Conservation (phyloP, 1,284 basidiomycete species). For the Coniferiporia weirii region DNA sequence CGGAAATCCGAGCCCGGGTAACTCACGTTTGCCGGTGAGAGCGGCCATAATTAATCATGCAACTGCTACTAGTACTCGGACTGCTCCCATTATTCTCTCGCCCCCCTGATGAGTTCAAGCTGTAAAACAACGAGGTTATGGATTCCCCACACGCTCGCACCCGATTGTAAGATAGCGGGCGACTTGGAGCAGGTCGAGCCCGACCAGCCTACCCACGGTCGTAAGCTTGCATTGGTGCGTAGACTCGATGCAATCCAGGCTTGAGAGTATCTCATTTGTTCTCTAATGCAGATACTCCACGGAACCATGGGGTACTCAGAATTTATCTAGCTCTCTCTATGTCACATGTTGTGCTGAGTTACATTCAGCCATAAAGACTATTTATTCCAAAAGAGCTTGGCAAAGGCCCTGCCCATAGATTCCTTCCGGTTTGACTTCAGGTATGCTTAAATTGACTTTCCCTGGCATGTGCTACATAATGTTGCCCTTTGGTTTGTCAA, state of each 20-base stretch:
- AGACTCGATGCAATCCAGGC: neutral
- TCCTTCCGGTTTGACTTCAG: constrained; percentile 84
- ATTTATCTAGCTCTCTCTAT: constrained; percentile 20
- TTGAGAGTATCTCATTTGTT: neutral
- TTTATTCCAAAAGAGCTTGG: constrained; percentile 73
- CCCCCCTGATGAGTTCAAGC: constrained; percentile 4
- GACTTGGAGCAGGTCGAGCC: constrained; percentile 57
- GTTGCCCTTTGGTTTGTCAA: constrained; percentile 28
- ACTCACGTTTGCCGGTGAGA: neutral
- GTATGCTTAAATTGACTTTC: constrained; percentile 34
- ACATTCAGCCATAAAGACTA: constrained; percentile 72
- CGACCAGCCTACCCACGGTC: constrained; percentile 43
- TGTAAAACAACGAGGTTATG: constrained; percentile 41
- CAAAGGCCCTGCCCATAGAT: constrained; percentile 61
- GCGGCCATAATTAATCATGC: neutral
- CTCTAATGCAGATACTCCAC: constrained; percentile 58
- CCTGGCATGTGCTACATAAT: neutral
- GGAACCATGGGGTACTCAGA: constrained; percentile 61
- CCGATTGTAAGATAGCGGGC: constrained; percentile 48
- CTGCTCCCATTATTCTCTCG: neutral
- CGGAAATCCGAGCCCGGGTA: neutral
- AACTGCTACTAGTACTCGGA: neutral
- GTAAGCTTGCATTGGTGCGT: constrained; percentile 65
- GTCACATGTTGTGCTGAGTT: neutral
- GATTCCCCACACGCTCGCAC: constrained; percentile 52